Conservation (phyloP, 768 basidiomycete species). For the Podaxis sp. region DNA sequence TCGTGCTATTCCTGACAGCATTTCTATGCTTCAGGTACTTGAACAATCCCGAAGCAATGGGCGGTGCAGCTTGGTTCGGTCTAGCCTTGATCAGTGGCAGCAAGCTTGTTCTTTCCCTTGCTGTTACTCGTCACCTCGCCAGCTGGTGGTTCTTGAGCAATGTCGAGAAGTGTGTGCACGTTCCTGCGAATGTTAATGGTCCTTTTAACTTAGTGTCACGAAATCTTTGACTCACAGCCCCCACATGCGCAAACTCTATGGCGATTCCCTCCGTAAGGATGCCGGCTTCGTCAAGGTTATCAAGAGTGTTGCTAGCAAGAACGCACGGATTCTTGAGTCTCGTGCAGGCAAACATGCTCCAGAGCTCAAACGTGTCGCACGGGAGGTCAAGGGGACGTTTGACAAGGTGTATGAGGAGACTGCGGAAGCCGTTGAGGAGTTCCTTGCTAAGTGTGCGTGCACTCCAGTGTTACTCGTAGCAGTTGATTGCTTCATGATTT, state of each 20-base stretch:
- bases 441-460: slow-evolving; percentile 79
- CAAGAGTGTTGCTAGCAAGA: slow-evolving; percentile 85
- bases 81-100: slow-evolving; percentile 87
- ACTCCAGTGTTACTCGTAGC: background rate
- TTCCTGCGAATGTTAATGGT: background rate
- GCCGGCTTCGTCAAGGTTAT: slow-evolving; percentile 99
- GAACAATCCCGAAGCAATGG: slow-evolving; percentile 95
- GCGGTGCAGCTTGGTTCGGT: slow-evolving; percentile 93
- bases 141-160: slow-evolving; percentile 95
- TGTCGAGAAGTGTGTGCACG: slow-evolving; percentile 78
- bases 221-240: slow-evolving; percentile 49
- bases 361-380: slow-evolving; percentile 72
- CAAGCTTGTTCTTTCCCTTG: slow-evolving; percentile 84
- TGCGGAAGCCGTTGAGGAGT: slow-evolving; percentile 89
- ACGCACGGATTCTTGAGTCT: slow-evolving; percentile 69
- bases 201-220: background rate
- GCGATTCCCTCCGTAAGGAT: slow-evolving; percentile 88
- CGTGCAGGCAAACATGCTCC: slow-evolving; percentile 80
- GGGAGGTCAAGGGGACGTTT: slow-evolving; percentile 90
- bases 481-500: slow-evolving; percentile 9
- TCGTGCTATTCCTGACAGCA: background rate
- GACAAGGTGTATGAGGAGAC: slow-evolving; percentile 96
- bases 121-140: slow-evolving; percentile 78
- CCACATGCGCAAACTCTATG: slow-evolving; percentile 98
- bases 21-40: slow-evolving; percentile 52